Percentiles rank a stretch among this genome's conserved stretches.
These are phyloP conservation scores for Cenococcum geophilum DNA, from an alignment of 495 filamentous ascomycete species.

Conservation along the genomic window DNA sequence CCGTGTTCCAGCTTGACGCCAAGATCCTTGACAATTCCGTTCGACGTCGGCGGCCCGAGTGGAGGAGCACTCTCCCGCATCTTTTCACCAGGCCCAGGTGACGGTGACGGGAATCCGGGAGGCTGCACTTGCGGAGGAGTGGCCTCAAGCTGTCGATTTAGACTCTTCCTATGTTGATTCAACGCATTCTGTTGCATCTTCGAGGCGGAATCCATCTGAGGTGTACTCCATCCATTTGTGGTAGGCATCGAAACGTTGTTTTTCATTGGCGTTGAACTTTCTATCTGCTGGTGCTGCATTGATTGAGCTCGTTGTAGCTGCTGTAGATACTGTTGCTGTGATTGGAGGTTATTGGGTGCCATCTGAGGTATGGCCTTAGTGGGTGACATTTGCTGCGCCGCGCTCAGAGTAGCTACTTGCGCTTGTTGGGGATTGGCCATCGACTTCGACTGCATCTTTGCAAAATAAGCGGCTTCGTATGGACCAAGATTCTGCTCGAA, in stretches of 20 bases:
- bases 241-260: constrained; percentile 13
- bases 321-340: constrained; percentile 39
- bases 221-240: constrained; percentile 26
- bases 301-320: constrained; percentile 38
- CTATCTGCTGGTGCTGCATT: constrained; percentile 34
- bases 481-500: constrained; percentile 66
- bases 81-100: constrained; percentile 12
- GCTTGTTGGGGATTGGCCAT: constrained; percentile 27
- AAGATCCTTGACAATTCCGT: constrained; percentile 27
- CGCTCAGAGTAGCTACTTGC: constrained; percentile 38
- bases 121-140: constrained; percentile 29
- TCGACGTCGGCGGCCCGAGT: constrained; percentile 28
- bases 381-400: constrained; percentile 41
- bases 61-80: constrained; percentile 13
- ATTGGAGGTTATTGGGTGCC: constrained; percentile 33
- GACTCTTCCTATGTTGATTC: constrained; percentile 46
- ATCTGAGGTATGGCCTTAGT: constrained; percentile 46
- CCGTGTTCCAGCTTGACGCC: constrained; percentile 25
- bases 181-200: constrained; percentile 9
- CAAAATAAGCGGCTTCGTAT: constrained; percentile 51
- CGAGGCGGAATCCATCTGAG: constrained; percentile 19
- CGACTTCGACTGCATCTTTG: constrained; percentile 14
- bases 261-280: constrained; percentile 28
- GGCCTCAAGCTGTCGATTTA: constrained; percentile 37
- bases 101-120: constrained; percentile 8